Base-by-base conservation (phyloP, 1,284 basidiomycete species). In the Ustilago hordei region DNA sequence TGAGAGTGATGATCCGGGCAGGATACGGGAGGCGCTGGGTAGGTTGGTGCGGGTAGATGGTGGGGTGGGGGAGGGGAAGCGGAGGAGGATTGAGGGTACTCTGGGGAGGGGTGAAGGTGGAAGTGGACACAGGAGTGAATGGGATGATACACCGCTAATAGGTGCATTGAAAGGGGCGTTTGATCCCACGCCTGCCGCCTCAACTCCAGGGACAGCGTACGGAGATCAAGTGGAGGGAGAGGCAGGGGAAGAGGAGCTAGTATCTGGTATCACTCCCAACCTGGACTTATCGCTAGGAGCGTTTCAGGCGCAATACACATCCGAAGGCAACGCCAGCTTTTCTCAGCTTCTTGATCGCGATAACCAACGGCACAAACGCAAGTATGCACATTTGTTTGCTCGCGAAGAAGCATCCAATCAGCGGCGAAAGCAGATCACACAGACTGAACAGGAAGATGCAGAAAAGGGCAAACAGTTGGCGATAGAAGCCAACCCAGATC, bases 251-350 rank as follows among this genome's bases (percentile, higher is more conserved):
- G 52, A 70, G 12, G 57, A 56, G 11, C 52, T 59, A 5, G 28
- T 54, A 17, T 72, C 78, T 12, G 69, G 67, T 4, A 60, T 73
- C 56, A 31, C 17, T 0, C 70, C 74, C 2, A 59, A 69, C 11
- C 39, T 57, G n/a, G 57, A 64, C 32, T 69, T 84, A 38, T 72
- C 78, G 0, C 66, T 85, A 6, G 76, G 75, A 19, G 35, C 60
- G 8, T 85, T 85, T 52, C 82, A 84, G 39, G 45, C 76, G 28
- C 55, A 36, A 1, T 85, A 83, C 56, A 85, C 84, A 8, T 83
- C 83, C 0, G 84, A 84, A 59, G 83, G 85, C 76, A 85, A 85
- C 45, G 84, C 84, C 1, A 83, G 80, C 19, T 84, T 85, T 54
- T 66, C 73, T 2, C 74, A 79, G 58, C 61, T 85, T 17, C 67